A percentile compares a stretch with the other conserved stretches of the same genome.
These are phyloP conservation scores for Vinca major DNA, from an alignment of 305 asterid species.

Conservation along the genomic window DNA sequence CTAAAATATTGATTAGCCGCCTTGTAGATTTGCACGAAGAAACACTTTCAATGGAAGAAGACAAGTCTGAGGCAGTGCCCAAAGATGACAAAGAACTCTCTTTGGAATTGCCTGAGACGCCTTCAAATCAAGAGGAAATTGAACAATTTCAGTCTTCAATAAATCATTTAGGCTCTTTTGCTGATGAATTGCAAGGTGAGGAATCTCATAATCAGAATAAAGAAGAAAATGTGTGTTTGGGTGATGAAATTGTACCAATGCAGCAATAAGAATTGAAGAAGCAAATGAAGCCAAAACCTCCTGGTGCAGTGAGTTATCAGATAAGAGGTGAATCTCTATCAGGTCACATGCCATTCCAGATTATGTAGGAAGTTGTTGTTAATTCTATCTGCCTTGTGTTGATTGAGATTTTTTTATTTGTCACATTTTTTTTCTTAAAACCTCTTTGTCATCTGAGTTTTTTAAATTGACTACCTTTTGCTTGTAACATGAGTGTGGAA, in stretches of 20 bases:
- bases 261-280: slow-evolving; percentile 24
- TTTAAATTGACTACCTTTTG: background rate
- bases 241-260: slow-evolving; percentile 21
- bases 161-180: slow-evolving; percentile 16
- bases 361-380: background rate
- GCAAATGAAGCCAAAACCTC: slow-evolving; percentile 18
- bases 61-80: slow-evolving; percentile 12
- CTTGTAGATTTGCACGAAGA: slow-evolving; percentile 21
- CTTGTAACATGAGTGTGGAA: background rate
- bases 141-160: slow-evolving; percentile 20
- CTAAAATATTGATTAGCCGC: slow-evolving; percentile 23
- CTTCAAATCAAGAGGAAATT: slow-evolving; percentile 23
- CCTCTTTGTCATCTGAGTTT: background rate
- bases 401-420: background rate
- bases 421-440: background rate
- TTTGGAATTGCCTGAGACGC: slow-evolving; percentile 19
- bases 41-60: slow-evolving; percentile 18
- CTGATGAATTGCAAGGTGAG: slow-evolving; percentile 18
- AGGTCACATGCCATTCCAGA: slow-evolving; percentile 30
- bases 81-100: slow-evolving; percentile 11
- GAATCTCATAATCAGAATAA: slow-evolving; percentile 23
- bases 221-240: slow-evolving; percentile 21
- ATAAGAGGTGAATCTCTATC: slow-evolving; percentile 26
- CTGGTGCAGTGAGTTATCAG: slow-evolving; percentile 16
- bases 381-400: background rate